phyloP scores from a whole-genome alignment of 345 rosid genomes.

The Hypericum perforatum region DNA sequence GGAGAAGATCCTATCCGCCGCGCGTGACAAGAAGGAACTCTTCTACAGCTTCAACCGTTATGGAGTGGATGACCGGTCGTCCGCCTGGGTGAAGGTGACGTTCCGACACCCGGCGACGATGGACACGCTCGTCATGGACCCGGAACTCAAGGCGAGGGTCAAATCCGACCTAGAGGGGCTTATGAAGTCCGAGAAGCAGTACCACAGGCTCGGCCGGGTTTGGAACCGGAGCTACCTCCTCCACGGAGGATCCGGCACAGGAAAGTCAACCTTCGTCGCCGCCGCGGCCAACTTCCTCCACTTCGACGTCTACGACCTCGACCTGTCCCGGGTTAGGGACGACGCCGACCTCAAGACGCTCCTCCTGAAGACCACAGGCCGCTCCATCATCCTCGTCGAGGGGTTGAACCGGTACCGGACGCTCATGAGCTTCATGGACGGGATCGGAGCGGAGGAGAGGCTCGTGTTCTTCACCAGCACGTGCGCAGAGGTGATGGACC shows the following conservation, averaged over 20 bases:
- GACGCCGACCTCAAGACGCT: slow-evolving; percentile 18
- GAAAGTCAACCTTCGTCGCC: slow-evolving; percentile 23
- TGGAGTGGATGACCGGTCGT: background rate
- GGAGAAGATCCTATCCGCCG: slow-evolving; percentile 17
- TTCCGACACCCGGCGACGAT: slow-evolving; percentile 24
- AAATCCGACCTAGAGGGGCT: slow-evolving; percentile 19
- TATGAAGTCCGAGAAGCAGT: slow-evolving; percentile 17
- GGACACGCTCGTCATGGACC: slow-evolving; percentile 21
- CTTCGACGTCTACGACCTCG: slow-evolving; percentile 19
- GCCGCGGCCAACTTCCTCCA: slow-evolving; percentile 19
- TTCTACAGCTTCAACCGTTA: slow-evolving; percentile 9
- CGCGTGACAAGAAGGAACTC: slow-evolving; percentile 11
- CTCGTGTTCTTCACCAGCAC: slow-evolving; percentile 12
- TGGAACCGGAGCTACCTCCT: slow-evolving; percentile 22
- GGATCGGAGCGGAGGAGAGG: slow-evolving; percentile 13
- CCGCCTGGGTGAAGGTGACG: slow-evolving; percentile 12
- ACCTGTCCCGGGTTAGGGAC: slow-evolving; percentile 7
- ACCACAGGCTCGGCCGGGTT: slow-evolving; percentile 17
- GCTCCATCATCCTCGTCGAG: slow-evolving; percentile 16
- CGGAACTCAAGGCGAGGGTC: slow-evolving; percentile 16
- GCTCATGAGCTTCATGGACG: slow-evolving; percentile 22
- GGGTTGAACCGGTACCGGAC: slow-evolving; percentile 15
- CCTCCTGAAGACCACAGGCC: slow-evolving; percentile 14
- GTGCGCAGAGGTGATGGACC: slow-evolving; percentile 2
- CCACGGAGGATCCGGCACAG: slow-evolving; percentile 18